A percentile compares a stretch with the other conserved stretches of the same genome.
Conservation (phyloP, 352 stramenopile genomes). For the Phytophthora colocasiae region DNA sequence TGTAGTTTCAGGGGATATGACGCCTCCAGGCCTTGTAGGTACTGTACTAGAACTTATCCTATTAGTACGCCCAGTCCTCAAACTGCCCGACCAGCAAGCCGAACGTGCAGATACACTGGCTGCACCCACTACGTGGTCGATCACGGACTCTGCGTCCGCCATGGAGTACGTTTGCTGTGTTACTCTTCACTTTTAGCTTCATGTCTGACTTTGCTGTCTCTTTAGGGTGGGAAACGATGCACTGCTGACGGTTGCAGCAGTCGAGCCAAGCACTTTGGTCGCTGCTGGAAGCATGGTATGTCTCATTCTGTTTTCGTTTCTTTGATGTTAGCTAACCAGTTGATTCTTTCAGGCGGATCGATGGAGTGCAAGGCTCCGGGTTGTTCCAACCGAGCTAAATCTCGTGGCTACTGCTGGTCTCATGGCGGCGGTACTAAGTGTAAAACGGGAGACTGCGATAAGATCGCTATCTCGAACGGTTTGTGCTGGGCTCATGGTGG, state of each 20-base stretch:
- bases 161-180: slow-evolving; percentile 47
- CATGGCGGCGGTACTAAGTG: slow-evolving; percentile 83
- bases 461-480: slow-evolving; percentile 78
- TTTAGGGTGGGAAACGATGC: slow-evolving; percentile 69
- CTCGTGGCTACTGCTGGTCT: slow-evolving; percentile 79
- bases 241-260: slow-evolving; percentile 58
- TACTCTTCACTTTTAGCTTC: not conserved
- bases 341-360: slow-evolving; percentile 43
- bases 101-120: slow-evolving; percentile 65
- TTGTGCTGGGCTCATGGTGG: slow-evolving; percentile 78
- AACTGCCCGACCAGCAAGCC: slow-evolving; percentile 44
- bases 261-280: slow-evolving; percentile 70
- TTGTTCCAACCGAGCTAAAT: slow-evolving; percentile 81
- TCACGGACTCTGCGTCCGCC: slow-evolving; percentile 66
- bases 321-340: not conserved
- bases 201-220: not conserved
- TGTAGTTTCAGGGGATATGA: slow-evolving; percentile 11
- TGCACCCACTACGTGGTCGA: slow-evolving; percentile 79
- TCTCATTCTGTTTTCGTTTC: not conserved
- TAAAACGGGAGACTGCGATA: slow-evolving; percentile 60
- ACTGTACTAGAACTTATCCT: slow-evolving; percentile 15
- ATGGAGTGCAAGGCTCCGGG: slow-evolving; percentile 66
- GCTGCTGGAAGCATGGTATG: slow-evolving; percentile 71
- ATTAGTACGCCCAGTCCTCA: slow-evolving; percentile 10
- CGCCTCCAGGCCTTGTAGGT: slow-evolving; percentile 15